Evolutionary conservation across 2,329 filamentous ascomycete genomes (phyloP).

Genomic region (Cryphonectria nitschkei): DNA sequence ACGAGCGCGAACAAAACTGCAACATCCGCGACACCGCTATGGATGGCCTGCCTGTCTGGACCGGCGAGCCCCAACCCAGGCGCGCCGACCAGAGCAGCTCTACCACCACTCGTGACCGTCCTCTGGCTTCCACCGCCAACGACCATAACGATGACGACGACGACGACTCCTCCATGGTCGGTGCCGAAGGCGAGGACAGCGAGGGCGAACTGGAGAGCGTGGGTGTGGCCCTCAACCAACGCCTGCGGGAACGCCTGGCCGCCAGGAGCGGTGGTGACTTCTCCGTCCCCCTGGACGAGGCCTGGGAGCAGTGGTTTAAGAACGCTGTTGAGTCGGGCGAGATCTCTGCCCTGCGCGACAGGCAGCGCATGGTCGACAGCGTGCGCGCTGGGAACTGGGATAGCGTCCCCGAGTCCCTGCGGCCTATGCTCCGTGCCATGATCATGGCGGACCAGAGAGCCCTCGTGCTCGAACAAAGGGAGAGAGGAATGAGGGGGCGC

Average conservation of each 20-base stretch:
- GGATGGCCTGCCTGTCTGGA: constrained; percentile 67
- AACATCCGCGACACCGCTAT: constrained; percentile 72
- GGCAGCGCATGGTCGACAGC: constrained; percentile 54
- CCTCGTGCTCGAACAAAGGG: constrained; percentile 35
- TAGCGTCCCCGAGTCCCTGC: constrained; percentile 60
- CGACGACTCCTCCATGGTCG: constrained; percentile 18
- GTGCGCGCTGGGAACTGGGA: constrained; percentile 62
- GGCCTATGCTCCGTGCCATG: constrained; percentile 53
- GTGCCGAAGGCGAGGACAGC: constrained; percentile 47
- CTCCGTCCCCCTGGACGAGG: constrained; percentile 66
- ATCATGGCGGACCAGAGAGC: constrained; percentile 44
- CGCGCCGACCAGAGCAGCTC: constrained; percentile 9
- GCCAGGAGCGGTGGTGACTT: constrained; percentile 63
- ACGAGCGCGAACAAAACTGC: constrained; percentile 74
- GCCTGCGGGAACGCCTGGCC: constrained; percentile 66
- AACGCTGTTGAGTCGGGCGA: constrained; percentile 67
- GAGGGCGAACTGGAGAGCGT: constrained; percentile 62
- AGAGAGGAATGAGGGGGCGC: constrained; percentile 27
- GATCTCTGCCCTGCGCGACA: constrained; percentile 42
- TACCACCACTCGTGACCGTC: constrained; percentile 16
- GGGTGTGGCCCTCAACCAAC: constrained; percentile 65
- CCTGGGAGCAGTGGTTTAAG: constrained; percentile 77
- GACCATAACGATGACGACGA: too few relatives aligned
- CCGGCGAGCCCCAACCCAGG: constrained; percentile 21
- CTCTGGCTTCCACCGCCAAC: neutral